Evolutionary conservation across 257 asterid genomes (phyloP), one percentile per base, ranked within the genome.

Genomic region (Rubia yunnanensis): DNA sequence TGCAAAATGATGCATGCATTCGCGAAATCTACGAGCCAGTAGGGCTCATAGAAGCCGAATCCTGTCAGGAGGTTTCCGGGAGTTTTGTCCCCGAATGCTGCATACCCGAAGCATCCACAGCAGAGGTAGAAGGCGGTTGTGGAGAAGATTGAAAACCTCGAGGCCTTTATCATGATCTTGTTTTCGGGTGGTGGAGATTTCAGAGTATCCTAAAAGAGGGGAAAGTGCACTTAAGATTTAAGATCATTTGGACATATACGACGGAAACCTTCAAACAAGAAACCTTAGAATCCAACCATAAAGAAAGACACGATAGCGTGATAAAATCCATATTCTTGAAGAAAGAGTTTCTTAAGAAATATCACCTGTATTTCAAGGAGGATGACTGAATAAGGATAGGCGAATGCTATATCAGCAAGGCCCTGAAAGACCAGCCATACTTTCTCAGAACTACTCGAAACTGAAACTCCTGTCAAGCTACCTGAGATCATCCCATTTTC

Each of bases 11-110:
- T 76, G 79, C 92, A 85, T 3, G 85, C 86, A 32, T 88, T 88
- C 3, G 96, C 96, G 3, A 86, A 67, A 73, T 81, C 94, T 28
- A 88, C 67, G 1, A 88, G 78, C 96, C 95, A 88, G 49, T 77
- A 88, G 0, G 96, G 96, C 70, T 88, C 91, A 28, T 82, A 84
- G 78, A 88, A 88, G 3, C 95, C 95, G n/a, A 87, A 87, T 20
- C 95, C 96, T 2, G 95, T 88, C 77, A 88, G 53, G 80, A 88
- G 80, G 67, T 88, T 88, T 26, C 95, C 95, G 0, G 96, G 95
- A 0, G 95, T 77, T 26, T 71, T 69, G 69, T 78, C 78, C 11
- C 96, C 96, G 11, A 88, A 84, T 11, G 96, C 92, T 54, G 96
- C 96, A 49, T 88, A 88, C 5, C 96, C 96, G 3, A 84, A 78